Base-by-base conservation (phyloP, 23 red algal genomes). In the Gracilaria caudata region DNA sequence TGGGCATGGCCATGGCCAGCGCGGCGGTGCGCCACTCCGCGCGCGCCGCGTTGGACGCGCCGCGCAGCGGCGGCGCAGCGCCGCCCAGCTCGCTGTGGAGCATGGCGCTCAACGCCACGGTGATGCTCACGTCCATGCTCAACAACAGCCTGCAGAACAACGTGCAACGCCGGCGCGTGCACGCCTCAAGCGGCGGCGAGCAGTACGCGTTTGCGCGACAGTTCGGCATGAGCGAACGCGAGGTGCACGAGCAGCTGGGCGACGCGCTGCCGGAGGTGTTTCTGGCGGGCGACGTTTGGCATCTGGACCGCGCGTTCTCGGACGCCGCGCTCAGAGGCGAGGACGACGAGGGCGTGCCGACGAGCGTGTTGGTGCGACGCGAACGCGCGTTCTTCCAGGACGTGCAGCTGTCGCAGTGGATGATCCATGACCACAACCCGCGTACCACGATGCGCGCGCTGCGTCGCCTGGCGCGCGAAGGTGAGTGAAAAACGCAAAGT, bases 391-490 rank as follows among this genome's bases (percentile, higher is more conserved):
- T 61, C 54, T 89, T 89, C 58, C 37, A 32, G 14, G 86, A 89
- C 33, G 74, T 89, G 25, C 54, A 89, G 56, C 43, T 71, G 25
- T 78, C 70, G 39, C 68, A 55, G 24, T 89, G 86, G 86, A 89
- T 89, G 86, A 8, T 89, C 10, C 59, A 89, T 59, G 86, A 89
- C 35, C 86, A 89, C 73, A 55, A 89, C 56, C 74, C 59, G 59
- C 81, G 60, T 14, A 80, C 77, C 28, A 59, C 47, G 47, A 36
- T 64, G 77, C 49, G 57, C 21, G 23, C 16, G 28, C 33, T 58
- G 77, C 21, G 4, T 1, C 3, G 11, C 11, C 16, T 9, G 76
- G 0, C 37, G 26, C 14, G 73, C 16, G 73, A 24, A 0, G 51
- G 37, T 12, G 21, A 51, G 51, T 16, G 73, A 33, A 34, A 3